Evolutionary conservation across 1,139 yeast species (phyloP), one percentile per base, ranked within the genome.

Genomic region (Hyphopichia pseudoburtonii): DNA sequence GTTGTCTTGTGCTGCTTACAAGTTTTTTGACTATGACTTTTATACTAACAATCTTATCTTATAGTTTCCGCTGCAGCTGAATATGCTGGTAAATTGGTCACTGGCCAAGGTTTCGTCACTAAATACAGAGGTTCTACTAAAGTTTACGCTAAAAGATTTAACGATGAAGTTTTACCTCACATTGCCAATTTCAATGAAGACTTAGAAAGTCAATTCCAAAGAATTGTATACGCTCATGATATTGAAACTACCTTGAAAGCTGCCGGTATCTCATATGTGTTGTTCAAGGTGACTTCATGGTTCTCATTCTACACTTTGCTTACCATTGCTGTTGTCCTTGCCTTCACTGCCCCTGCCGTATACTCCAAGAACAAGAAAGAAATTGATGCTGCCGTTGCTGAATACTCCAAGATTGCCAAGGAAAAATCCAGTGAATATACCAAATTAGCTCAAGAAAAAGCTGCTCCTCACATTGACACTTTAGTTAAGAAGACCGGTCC

Each of bases 291-390:
- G 54, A 86, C 95, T 47, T 80, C 87, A 29, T 73, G 81, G 77
- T 71, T 90, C 59, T 78, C 96, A 17, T 62, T 90, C 43, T 86
- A 84, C 76, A 71, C 84, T 28, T 66, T 90, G 52, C 54, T 80
- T 30, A 66, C 85, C 48, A 54, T 76, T 35, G 62, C 78, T 32
- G 78, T 85, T 39, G 63, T 87, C 37, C 60, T 73, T 25, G 75
- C 86, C 16, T 92, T 92, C 74, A 67, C 94, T 33, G 66, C 78
- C 35, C 97, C 98, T 43, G 78, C 78, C 24, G 55, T 86, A 47
- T 92, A 90, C 71, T 66, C 76, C 49, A 75, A 73, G 50, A 82
- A 86, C 76, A 82, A 88, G 73, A 73, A 73, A 54, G 85, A 86
- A 68, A 85, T 92, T 60, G 96, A 90, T 64, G 81, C 82, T 37